A percentile compares a stretch with the other conserved stretches of the same genome.
phyloP scores from a whole-genome alignment of 768 basidiomycete genomes.

The Kockovaella imperatae region DNA sequence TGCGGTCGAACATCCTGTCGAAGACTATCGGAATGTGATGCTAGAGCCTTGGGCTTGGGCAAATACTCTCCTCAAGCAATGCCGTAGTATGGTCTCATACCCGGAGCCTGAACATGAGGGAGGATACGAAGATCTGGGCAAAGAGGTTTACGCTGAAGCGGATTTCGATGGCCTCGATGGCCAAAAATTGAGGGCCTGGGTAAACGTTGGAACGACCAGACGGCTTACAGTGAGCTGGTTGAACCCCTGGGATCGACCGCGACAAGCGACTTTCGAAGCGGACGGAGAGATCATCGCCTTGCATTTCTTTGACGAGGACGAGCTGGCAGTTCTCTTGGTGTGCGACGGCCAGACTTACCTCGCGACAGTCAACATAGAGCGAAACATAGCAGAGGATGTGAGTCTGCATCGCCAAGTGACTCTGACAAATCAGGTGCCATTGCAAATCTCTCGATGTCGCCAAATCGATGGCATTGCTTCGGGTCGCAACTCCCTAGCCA shows the following conservation, averaged over 20 bases:
- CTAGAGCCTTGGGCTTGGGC: constrained; percentile 27
- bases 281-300: not conserved
- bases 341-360: not conserved
- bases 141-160: not conserved
- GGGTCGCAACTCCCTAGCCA: not conserved
- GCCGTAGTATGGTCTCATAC: too few relatives aligned
- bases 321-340: not conserved
- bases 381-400: too few relatives aligned
- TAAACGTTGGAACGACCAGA: not conserved
- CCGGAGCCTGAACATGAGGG: too few relatives aligned
- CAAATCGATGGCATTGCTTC: not conserved
- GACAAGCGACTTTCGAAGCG: not conserved
- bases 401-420: not conserved
- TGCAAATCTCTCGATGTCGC: not conserved
- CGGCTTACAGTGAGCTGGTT: not conserved
- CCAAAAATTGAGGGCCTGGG: not conserved
- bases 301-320: constrained; percentile 1
- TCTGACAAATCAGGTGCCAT: not conserved
- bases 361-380: not conserved
- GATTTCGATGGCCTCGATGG: not conserved
- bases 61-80: constrained; percentile 12
- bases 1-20: not conserved
- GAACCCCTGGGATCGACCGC: not conserved
- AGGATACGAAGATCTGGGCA: not conserved
- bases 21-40: constrained; percentile 4